Base-by-base conservation (phyloP, 305 asterid genomes). In the Coffea humblotiana region DNA sequence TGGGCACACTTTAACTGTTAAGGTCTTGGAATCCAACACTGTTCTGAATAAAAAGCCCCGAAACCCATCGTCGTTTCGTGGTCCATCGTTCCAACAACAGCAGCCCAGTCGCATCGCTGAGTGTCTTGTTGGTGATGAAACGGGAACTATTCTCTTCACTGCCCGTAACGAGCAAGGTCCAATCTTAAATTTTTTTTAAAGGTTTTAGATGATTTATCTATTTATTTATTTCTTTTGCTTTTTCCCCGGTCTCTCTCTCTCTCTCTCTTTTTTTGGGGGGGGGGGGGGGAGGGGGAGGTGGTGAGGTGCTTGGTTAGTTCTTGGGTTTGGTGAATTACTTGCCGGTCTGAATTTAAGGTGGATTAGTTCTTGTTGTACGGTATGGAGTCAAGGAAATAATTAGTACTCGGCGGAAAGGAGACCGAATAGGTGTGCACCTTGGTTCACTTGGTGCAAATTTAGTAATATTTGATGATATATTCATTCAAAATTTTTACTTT, bases 161-260 rank as follows among this genome's bases (percentile, higher is more conserved):
- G 98, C 98, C 47, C 94, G 97, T 67, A 92, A 94, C 52, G 91
- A 92, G 23, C 98, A 93, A 89, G 98, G 98, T 93, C 23, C n/a
- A 27, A 32, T 9, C 40, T 23, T 21, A 60, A 29, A 51, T 21
- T 43, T 47, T 78, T n/a, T 74, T 13, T 18, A 47, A 27, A 68
- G 43, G 43, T 37, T 48, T 16, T 48, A 52, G 14, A 52, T 35
- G 21, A 6, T 32, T 37, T 16, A 11, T 25, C 6, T 78, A 11
- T 19, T n/a, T 21, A 58, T 1, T 51, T 60, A 19, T 13, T 60
- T 58, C 18, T 64, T 74, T 21, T 6, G 6, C 14, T 2, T n/a
- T 12, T 63, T 77, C 21, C 19, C 56, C n/a, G 1, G n/a, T 40
- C 23, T 78, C 19, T 21, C 3, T 43, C 13, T 8, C 9, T 71